Percentiles rank a stretch among this genome's conserved stretches.
Conservation (phyloP, 768 basidiomycete genomes). For the Udeniomyces megalosporus region DNA sequence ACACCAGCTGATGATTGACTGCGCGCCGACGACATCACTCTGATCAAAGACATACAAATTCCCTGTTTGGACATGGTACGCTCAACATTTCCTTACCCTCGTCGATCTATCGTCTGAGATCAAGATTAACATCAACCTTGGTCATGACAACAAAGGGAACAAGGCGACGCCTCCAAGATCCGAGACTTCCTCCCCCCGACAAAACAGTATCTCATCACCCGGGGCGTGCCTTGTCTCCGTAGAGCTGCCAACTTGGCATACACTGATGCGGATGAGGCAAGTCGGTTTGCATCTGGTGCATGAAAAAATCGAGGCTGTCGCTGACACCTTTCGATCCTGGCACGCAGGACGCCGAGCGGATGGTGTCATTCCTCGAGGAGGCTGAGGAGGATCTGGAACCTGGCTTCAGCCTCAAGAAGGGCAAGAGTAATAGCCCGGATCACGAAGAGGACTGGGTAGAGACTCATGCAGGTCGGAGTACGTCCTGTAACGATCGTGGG, state of each 20-base stretch:
- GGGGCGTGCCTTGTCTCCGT: slow-evolving; percentile 90
- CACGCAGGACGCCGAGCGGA: slow-evolving; percentile 62
- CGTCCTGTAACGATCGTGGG: slow-evolving; percentile 1
- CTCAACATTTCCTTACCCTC: not conserved
- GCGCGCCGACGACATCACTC: no score
- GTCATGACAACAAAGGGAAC: no score
- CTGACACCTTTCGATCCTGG: not conserved
- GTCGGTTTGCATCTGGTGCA: not conserved
- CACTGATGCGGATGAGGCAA: slow-evolving; percentile 71
- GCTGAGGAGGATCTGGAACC: slow-evolving; percentile 33
- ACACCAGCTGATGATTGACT: no score
- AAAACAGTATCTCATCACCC: slow-evolving; percentile 91
- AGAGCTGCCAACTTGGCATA: slow-evolving; percentile 83
- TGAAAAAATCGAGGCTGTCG: not conserved
- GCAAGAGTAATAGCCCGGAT: slow-evolving; percentile 38
- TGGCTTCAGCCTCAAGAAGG: slow-evolving; percentile 17
- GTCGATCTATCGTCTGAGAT: slow-evolving; percentile 2
- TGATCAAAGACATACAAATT: slow-evolving; percentile 62
- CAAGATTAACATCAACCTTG: no score
- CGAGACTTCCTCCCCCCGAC: slow-evolving; percentile 86
- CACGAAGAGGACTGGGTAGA: slow-evolving; percentile 88
- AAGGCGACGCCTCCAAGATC: slow-evolving; percentile 66
- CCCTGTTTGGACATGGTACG: slow-evolving; percentile 91
- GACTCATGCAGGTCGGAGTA: slow-evolving; percentile 68
- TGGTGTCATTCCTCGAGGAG: slow-evolving; percentile 52